A percentile compares a stretch with the other conserved stretches of the same genome.
These are phyloP conservation scores for Graphiopsis chlorocephala DNA, from an alignment of 2,329 filamentous ascomycete species.

Conservation along the genomic window DNA sequence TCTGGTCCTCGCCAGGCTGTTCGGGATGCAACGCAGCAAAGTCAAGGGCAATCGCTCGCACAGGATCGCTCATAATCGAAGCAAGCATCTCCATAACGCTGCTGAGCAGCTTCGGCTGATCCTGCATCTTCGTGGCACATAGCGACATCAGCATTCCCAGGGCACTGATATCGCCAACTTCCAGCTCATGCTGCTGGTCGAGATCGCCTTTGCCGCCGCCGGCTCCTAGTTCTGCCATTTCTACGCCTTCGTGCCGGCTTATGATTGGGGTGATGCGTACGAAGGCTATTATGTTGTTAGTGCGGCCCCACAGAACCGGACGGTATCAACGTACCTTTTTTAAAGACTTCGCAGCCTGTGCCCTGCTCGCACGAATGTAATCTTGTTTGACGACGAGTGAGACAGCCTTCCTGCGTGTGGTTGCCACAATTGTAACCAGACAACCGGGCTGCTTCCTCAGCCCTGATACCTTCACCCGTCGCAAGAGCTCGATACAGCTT, in stretches of 20 bases:
- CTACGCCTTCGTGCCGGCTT: constrained; percentile 58
- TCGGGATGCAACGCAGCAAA: constrained; percentile 8
- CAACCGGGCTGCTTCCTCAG: constrained; percentile 53
- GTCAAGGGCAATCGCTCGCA: constrained; percentile 26
- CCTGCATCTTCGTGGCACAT: constrained; percentile 41
- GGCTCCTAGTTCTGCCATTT: constrained; percentile 70
- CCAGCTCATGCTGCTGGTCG: constrained; percentile 64
- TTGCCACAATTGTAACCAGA: constrained; percentile 77
- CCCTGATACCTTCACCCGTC: constrained; percentile 45
- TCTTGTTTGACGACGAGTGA: constrained; percentile 63
- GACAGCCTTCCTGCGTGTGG: constrained; percentile 63
- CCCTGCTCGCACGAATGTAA: constrained; percentile 86
- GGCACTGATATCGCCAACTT: constrained; percentile 50
- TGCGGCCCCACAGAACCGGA: constrained; percentile 22
- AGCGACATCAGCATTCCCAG: constrained; percentile 54
- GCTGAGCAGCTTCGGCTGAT: constrained; percentile 33
- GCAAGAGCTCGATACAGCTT: constrained; percentile 64
- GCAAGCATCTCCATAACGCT: constrained; percentile 38
- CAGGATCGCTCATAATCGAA: constrained; percentile 19
- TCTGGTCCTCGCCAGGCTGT: not conserved
- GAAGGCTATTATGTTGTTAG: constrained; percentile 40
- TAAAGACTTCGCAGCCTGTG: constrained; percentile 56
- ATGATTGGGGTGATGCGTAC: constrained; percentile 80
- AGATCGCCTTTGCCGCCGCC: constrained; percentile 79
- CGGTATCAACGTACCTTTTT: constrained; percentile 27